Percentiles rank a stretch among this genome's conserved stretches.
Evolutionary conservation across 768 basidiomycete genomes (phyloP).

Genomic region (Boletellus sp.): DNA sequence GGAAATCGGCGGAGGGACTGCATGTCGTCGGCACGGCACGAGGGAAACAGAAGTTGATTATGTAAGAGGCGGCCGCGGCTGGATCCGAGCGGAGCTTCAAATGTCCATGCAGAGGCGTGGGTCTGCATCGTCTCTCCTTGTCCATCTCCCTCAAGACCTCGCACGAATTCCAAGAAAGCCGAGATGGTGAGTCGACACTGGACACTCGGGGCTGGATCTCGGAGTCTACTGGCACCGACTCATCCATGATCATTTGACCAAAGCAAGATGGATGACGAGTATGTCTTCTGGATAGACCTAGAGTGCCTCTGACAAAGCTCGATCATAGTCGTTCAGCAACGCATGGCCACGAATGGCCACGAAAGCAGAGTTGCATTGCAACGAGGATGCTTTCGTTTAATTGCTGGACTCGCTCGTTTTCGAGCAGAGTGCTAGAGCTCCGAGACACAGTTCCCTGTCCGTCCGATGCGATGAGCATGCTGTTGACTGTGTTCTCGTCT

Average conservation of each 20-base stretch:
- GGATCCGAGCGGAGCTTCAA: slow-evolving; percentile 23
- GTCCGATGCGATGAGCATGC: slow-evolving; percentile 22
- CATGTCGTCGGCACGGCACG: background rate
- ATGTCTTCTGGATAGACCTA: slow-evolving; percentile 34
- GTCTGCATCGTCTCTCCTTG: background rate
- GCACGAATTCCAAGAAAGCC: slow-evolving; percentile 37
- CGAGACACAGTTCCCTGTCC: slow-evolving; percentile 37
- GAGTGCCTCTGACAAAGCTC: slow-evolving; percentile 16
- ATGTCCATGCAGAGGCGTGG: too few relatives aligned
- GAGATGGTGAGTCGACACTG: slow-evolving; percentile 50
- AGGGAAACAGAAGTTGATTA: background rate
- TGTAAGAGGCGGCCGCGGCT: slow-evolving; percentile 8
- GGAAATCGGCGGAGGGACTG: slow-evolving; percentile 6
- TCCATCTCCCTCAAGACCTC: slow-evolving; percentile 17
- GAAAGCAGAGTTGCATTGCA: slow-evolving; percentile 37
- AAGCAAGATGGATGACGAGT: slow-evolving; percentile 53
- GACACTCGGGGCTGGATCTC: slow-evolving; percentile 22
- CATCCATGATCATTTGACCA: slow-evolving; percentile 29
- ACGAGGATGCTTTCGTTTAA: slow-evolving; percentile 37
- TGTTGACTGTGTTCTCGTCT: slow-evolving; percentile 60
- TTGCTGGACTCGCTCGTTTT: slow-evolving; percentile 40
- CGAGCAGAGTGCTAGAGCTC: slow-evolving; percentile 48
- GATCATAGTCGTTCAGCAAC: slow-evolving; percentile 24
- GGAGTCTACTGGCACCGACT: slow-evolving; percentile 40
- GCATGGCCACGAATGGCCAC: slow-evolving; percentile 8